A percentile compares a stretch with the other conserved stretches of the same genome.
These are phyloP conservation scores for Clohesyomyces aquaticus DNA, from an alignment of 495 filamentous ascomycete genomes.

Conservation along the genomic window DNA sequence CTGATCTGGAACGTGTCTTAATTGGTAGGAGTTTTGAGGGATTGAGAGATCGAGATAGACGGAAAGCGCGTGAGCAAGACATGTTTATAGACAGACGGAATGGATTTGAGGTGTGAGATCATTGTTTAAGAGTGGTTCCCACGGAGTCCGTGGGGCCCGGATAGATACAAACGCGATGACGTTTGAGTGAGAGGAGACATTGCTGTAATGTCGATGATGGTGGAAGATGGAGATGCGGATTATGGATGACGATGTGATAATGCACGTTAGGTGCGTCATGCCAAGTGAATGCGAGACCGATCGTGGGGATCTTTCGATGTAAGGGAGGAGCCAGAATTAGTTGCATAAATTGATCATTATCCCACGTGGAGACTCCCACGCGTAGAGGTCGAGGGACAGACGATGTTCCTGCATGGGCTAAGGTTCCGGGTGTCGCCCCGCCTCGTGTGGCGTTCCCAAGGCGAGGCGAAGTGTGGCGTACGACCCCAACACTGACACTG, in stretches of 20 bases:
- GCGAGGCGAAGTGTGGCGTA: too few relatives aligned
- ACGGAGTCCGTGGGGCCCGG: conserved; percentile 4
- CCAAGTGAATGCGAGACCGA: conserved; percentile 11
- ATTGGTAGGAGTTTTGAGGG: background rate
- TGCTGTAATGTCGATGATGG: background rate
- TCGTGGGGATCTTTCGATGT: too few relatives aligned
- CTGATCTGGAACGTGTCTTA: background rate
- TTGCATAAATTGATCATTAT: too few relatives aligned
- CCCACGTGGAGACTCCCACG: too few relatives aligned
- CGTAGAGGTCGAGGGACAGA: too few relatives aligned
- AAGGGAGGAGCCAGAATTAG: too few relatives aligned
- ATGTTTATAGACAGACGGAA: conserved; percentile 9
- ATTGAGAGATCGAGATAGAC: background rate
- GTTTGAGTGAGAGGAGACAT: conserved; percentile 14
- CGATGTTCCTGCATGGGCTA: too few relatives aligned
- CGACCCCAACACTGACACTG: too few relatives aligned
- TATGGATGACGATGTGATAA: conserved; percentile 10
- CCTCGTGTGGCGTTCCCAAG: too few relatives aligned
- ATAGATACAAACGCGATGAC: conserved; percentile 11
- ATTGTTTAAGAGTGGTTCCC: background rate
- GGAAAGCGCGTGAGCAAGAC: conserved; percentile 2
- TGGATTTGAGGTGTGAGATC: background rate
- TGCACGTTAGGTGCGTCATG: conserved; percentile 20
- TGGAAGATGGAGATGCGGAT: background rate
- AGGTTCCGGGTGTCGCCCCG: too few relatives aligned